Evolutionary conservation across 2,329 filamentous ascomycete species (phyloP).

Genomic region (Fusarium poae): DNA sequence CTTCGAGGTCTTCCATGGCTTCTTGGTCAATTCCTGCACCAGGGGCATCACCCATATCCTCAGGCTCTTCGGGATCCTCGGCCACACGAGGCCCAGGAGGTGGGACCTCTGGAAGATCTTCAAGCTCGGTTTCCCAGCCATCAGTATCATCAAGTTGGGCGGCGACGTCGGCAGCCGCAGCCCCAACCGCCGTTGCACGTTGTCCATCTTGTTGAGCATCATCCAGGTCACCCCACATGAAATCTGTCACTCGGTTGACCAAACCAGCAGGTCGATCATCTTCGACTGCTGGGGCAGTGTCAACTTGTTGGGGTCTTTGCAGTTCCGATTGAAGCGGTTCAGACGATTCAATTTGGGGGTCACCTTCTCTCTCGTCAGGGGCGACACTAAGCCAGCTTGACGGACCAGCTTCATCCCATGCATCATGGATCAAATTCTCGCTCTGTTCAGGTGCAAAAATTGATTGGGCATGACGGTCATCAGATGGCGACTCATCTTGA

Average conservation of each 20-base stretch:
- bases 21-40: slow-evolving; percentile 79
- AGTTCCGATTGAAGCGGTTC: neutral
- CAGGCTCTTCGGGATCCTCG: slow-evolving; percentile 48
- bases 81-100: slow-evolving; percentile 43
- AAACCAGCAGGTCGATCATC: slow-evolving; percentile 43
- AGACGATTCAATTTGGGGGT: slow-evolving; percentile 7
- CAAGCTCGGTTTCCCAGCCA: slow-evolving; percentile 57
- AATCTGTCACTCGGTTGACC: slow-evolving; percentile 63
- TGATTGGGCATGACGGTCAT: neutral
- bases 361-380: slow-evolving; percentile 4
- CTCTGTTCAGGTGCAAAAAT: slow-evolving; percentile 6
- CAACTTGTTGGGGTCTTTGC: slow-evolving; percentile 16
- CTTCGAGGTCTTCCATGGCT: slow-evolving; percentile 87
- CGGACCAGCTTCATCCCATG: slow-evolving; percentile 2
- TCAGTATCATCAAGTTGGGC: slow-evolving; percentile 54
- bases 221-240: slow-evolving; percentile 72
- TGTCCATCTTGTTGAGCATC: slow-evolving; percentile 48
- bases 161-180: slow-evolving; percentile 52
- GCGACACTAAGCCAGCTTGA: neutral
- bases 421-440: neutral
- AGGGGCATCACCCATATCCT: slow-evolving; percentile 73
- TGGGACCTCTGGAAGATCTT: slow-evolving; percentile 52
- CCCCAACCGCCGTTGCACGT: slow-evolving; percentile 59
- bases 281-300: slow-evolving; percentile 29
- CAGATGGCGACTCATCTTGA: slow-evolving; percentile 16